These are phyloP conservation scores for Talaromyces trachyspermus DNA, from an alignment of 495 filamentous ascomycete species.

Conservation along the genomic window DNA sequence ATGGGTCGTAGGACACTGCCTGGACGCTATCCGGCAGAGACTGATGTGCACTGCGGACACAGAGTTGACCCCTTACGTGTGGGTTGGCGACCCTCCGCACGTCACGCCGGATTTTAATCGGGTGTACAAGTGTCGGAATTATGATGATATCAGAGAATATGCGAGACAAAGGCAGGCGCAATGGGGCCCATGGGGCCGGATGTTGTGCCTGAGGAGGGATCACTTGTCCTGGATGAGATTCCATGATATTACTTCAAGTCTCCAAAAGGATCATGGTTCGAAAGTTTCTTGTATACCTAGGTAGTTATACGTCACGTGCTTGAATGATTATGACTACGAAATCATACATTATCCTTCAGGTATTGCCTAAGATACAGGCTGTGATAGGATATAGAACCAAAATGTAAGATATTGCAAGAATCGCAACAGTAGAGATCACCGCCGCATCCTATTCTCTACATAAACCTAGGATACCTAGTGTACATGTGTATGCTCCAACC, in stretches of 20 bases:
- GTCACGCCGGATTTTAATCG: slow-evolving; percentile 25
- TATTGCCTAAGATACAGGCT: too few species aligned
- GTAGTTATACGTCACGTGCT: too few species aligned
- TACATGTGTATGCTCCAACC: not conserved
- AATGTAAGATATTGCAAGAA: too few species aligned
- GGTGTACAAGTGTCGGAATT: slow-evolving; percentile 47
- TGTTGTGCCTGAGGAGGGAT: not conserved
- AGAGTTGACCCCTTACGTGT: slow-evolving; percentile 24
- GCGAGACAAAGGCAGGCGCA: slow-evolving; percentile 35
- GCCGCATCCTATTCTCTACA: too few species aligned
- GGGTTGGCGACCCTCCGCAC: not conserved
- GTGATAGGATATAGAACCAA: too few species aligned
- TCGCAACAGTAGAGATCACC: too few species aligned
- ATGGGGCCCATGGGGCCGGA: not conserved
- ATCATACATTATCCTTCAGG: too few species aligned
- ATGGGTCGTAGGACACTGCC: slow-evolving; percentile 36
- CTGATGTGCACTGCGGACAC: slow-evolving; percentile 50
- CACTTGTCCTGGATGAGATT: not conserved
- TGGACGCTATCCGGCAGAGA: slow-evolving; percentile 48
- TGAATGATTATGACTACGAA: too few species aligned
- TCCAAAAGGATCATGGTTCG: too few species aligned
- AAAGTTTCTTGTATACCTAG: too few species aligned
- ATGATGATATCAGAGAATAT: slow-evolving; percentile 44
- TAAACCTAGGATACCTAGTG: slow-evolving; percentile 1
- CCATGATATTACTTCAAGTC: too few species aligned